phyloP scores from a whole-genome alignment of 106 monocot species.

The Platanthera guangdongensis region DNA sequence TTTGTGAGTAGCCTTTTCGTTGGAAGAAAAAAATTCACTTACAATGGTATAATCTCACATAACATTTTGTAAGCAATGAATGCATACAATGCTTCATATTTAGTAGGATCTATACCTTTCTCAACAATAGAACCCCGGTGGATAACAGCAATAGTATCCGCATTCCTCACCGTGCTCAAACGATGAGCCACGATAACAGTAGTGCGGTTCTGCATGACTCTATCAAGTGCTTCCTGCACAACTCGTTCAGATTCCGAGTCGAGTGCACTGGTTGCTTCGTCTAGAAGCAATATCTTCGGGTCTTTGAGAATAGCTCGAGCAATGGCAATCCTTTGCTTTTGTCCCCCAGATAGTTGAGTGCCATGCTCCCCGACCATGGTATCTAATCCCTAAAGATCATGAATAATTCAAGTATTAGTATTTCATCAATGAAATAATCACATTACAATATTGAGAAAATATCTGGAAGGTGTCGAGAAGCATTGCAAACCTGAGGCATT shows the following conservation, averaged over 20 bases:
- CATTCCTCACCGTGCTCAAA: constrained; percentile 41
- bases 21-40: not conserved
- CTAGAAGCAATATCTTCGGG: constrained; percentile 45
- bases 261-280: constrained; percentile 59
- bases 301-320: constrained; percentile 53
- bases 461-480: not conserved
- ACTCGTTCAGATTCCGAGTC: constrained; percentile 36
- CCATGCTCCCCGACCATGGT: constrained; percentile 52
- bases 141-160: constrained; percentile 39
- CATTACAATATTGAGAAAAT: not conserved
- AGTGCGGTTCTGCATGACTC: constrained; percentile 36
- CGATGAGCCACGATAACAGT: constrained; percentile 52
- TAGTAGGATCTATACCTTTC: constrained; percentile 24
- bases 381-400: constrained; percentile 32
- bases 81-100: not conserved
- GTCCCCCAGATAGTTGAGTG: constrained; percentile 50
- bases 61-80: not conserved
- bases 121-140: constrained; percentile 34
- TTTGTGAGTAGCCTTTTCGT: not conserved
- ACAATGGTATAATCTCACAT: not conserved
- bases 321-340: constrained; percentile 56
- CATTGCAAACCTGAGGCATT: constrained; percentile 33
- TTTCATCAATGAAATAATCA: not conserved
- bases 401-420: not conserved
- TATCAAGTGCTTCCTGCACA: constrained; percentile 46